phyloP scores from a whole-genome alignment of 2,329 filamentous ascomycete genomes.

The Cucurbitaria berberidis region DNA sequence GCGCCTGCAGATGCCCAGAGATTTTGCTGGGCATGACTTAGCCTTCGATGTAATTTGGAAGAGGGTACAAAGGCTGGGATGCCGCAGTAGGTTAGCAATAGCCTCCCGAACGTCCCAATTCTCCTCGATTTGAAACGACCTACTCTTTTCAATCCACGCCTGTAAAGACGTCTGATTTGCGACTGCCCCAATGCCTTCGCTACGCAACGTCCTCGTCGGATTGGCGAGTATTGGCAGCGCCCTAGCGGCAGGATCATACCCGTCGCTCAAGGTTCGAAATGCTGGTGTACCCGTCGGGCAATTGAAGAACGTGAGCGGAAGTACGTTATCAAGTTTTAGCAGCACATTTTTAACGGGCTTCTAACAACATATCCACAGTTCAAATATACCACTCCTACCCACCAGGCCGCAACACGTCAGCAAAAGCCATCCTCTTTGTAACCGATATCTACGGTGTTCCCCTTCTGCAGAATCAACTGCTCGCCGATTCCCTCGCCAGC shows the following conservation, averaged over 20 bases:
- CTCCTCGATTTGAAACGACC: background rate
- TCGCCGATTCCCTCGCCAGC: constrained; percentile 43
- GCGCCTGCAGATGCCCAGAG: constrained; percentile 3
- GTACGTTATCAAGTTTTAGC: constrained; percentile 17
- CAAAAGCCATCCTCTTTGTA: constrained; percentile 43
- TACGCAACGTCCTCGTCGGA: background rate
- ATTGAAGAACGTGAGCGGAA: constrained; percentile 32
- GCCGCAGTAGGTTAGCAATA: background rate
- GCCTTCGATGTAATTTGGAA: background rate
- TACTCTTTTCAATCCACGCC: background rate
- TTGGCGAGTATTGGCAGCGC: background rate
- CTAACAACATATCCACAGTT: constrained; percentile 12
- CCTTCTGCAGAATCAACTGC: constrained; percentile 41
- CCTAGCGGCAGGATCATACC: background rate
- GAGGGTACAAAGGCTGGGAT: constrained; percentile 4
- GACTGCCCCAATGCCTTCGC: background rate
- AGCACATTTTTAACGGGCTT: background rate
- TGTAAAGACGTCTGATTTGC: background rate
- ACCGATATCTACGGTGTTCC: constrained; percentile 46
- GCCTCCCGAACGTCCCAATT: background rate
- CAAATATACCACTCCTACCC: constrained; percentile 30
- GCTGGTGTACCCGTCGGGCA: constrained; percentile 21
- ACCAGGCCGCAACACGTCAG: constrained; percentile 18
- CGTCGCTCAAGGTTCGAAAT: constrained; percentile 17
- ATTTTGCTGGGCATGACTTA: background rate